phyloP scores from a whole-genome alignment of 192 early-diverging fungal genomes.

The Backusella tuberculispora region DNA sequence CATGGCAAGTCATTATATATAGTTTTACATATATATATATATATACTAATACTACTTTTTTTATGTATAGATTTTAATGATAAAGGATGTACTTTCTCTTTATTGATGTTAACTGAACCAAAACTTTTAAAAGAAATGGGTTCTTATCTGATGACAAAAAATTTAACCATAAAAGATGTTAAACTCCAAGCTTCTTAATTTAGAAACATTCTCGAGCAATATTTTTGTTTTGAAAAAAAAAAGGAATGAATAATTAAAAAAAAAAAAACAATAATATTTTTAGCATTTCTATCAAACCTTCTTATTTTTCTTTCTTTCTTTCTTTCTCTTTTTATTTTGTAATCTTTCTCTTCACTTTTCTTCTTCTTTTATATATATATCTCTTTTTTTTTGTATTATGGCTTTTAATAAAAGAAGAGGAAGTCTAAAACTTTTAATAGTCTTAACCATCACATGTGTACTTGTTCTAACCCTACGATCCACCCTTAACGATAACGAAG shows the following conservation, averaged over 20 bases:
- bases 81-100: conserved; percentile 6
- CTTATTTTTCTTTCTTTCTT: neutral
- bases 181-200: conserved; percentile 8
- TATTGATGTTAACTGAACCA: neutral
- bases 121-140: neutral
- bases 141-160: neutral
- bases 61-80: conserved; percentile 19
- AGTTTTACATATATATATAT: neutral
- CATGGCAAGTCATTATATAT: conserved; percentile 16
- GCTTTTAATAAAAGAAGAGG: conserved; percentile 12
- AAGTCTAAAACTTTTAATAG: neutral
- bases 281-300: no score
- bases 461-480: neutral
- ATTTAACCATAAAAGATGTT: conserved; percentile 11
- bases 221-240: neutral
- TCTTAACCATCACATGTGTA: neutral
- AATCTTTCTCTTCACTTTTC: conserved; percentile 28
- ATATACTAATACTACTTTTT: neutral
- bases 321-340: neutral
- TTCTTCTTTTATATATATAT: neutral
- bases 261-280: neutral
- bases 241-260: neutral
- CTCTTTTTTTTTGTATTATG: conserved; percentile 1
- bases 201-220: conserved; percentile 2
- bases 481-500: neutral